Percentiles rank a stretch among this genome's conserved stretches.
phyloP scores from a whole-genome alignment of 768 basidiomycete genomes.

The Boletus barrowsii region DNA sequence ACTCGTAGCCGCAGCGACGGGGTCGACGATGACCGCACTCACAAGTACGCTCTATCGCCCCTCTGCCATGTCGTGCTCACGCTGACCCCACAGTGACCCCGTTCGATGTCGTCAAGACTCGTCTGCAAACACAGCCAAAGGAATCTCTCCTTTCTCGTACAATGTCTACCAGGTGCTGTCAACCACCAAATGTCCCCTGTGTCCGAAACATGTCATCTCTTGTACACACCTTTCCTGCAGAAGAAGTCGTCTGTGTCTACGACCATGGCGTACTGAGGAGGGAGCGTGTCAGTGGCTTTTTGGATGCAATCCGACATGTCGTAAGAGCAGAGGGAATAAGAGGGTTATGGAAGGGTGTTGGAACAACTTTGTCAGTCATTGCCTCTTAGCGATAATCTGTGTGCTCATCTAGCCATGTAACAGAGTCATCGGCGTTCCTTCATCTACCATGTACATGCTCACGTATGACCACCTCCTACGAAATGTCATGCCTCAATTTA shows the following conservation, averaged over 20 bases:
- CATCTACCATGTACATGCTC: slow-evolving; percentile 91
- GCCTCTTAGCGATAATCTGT: background rate
- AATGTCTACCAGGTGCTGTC: slow-evolving; percentile 64
- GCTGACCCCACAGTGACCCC: slow-evolving; percentile 81
- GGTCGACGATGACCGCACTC: slow-evolving; percentile 76
- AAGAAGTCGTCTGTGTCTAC: slow-evolving; percentile 78
- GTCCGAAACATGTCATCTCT: slow-evolving; percentile 78
- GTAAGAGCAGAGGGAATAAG: slow-evolving; percentile 75
- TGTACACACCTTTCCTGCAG: slow-evolving; percentile 51
- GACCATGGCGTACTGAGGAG: slow-evolving; percentile 66
- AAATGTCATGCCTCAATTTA: slow-evolving; percentile 55
- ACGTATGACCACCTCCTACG: slow-evolving; percentile 88
- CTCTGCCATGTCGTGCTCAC: slow-evolving; percentile 4
- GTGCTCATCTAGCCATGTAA: slow-evolving; percentile 5
- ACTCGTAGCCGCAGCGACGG: slow-evolving; percentile 73
- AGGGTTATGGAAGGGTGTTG: slow-evolving; percentile 94
- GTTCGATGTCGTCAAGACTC: slow-evolving; percentile 96
- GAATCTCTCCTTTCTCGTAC: slow-evolving; percentile 52
- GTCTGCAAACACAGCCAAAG: slow-evolving; percentile 87
- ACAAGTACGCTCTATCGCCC: slow-evolving; percentile 57
- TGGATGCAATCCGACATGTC: slow-evolving; percentile 79
- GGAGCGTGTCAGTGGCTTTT: slow-evolving; percentile 80
- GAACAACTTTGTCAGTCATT: slow-evolving; percentile 74
- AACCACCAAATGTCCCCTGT: slow-evolving; percentile 52
- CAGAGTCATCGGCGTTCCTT: slow-evolving; percentile 88